phyloP scores from a whole-genome alignment of 768 basidiomycete genomes.

The Agaricus bisporus region DNA sequence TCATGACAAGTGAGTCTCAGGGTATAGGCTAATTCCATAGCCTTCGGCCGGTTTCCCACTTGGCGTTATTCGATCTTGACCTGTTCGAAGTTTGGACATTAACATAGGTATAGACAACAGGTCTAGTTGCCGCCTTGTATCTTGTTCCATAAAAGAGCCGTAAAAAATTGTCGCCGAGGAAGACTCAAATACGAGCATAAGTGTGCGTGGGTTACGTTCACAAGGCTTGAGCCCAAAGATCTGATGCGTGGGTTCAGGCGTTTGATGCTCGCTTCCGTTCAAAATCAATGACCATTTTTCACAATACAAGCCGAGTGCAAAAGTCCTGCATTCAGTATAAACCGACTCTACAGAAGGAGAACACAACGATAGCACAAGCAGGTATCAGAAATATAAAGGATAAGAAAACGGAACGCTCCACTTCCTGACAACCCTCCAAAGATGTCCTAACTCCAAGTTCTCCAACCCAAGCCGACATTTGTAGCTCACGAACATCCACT shows the following conservation, averaged over 20 bases:
- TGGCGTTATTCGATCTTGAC: background rate
- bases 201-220: too few species aligned
- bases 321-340: slow-evolving; percentile 6
- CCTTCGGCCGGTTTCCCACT: too few species aligned
- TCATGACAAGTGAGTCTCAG: too few species aligned
- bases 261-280: too few species aligned
- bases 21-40: too few species aligned
- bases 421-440: background rate
- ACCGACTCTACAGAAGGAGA: background rate
- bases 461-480: background rate
- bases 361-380: slow-evolving; percentile 1
- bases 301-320: background rate
- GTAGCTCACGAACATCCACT: too few species aligned
- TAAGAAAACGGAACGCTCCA: background rate
- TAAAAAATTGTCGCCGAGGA: too few species aligned
- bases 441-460: background rate
- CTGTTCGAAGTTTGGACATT: too few species aligned
- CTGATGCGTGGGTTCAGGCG: too few species aligned
- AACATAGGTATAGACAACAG: background rate
- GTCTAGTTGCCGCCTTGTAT: background rate
- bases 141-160: too few species aligned
- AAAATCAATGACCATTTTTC: background rate
- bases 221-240: too few species aligned
- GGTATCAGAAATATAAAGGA: background rate
- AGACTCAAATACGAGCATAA: too few species aligned